Base-by-base conservation (phyloP, 805 yeast species). In the Yamadazyma sp. region DNA sequence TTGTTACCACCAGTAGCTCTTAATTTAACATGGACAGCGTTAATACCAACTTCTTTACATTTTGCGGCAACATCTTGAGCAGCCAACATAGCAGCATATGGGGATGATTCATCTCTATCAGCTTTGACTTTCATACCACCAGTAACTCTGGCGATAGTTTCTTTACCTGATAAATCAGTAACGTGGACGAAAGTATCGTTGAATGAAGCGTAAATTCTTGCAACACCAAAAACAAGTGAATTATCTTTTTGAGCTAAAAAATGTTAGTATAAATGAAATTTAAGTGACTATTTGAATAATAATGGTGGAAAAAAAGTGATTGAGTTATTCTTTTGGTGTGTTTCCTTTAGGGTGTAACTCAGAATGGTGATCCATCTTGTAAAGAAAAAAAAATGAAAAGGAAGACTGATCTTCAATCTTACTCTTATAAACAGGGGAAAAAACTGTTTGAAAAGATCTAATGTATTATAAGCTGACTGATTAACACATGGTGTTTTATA, bases 111-210 rank as follows among this genome's bases (percentile, higher is more conserved):
- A 73, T 94, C 99, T 80, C 98, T 87, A 80, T 93, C 99, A 64
- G 98, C 98, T 83, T 93, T 93, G 74, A 93, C 99, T 82, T 93
- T 93, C 98, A 93, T 93, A 77, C 98, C 99, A 82, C 99, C 99
- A 67, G 98, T 93, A 61, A 93, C 96, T 79, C 98, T 88, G 79
- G 96, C 82, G 68, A 93, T 91, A 77, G 99, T 93, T 79, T 94
- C 99, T 76, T 91, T 93, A 76, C 98, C 99, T 62, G 98, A 86
- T 60, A 89, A 78, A 80, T 93, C 99, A 62, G 99, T 93, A 62
- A 93, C 93, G 74, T 93, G 99, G 61, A 93, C 99, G 77, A 93
- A 93, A 53, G 99, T 93, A 80, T 93, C 99, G 85, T 93, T 93
- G 82, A 89, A 88, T 53, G 98, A 94, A 65, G 99, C 99, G 69